Percentiles rank a stretch among this genome's conserved stretches.
Evolutionary conservation across 2,329 filamentous ascomycete species (phyloP).

Genomic region (Ampelomyces quisqualis): DNA sequence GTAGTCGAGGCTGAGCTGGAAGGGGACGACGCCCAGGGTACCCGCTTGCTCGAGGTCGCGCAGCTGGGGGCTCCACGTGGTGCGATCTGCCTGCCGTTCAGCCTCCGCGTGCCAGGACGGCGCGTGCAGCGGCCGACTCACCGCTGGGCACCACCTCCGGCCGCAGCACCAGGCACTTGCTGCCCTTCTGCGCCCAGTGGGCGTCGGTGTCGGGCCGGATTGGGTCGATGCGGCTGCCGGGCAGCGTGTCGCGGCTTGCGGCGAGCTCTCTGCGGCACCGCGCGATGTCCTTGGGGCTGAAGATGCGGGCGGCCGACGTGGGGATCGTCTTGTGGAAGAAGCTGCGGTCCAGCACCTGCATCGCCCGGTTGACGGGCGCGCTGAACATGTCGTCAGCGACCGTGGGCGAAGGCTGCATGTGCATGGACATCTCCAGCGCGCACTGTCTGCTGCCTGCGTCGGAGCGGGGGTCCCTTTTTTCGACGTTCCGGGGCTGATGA

Average conservation of each 20-base stretch:
- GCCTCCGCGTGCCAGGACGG: slow-evolving; percentile 31
- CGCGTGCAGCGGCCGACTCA: slow-evolving; percentile 22
- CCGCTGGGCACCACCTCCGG: slow-evolving; percentile 47
- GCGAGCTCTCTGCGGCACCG: slow-evolving; percentile 67
- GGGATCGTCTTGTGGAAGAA: slow-evolving; percentile 78
- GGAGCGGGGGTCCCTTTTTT: too few relatives aligned
- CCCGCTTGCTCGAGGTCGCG: slow-evolving; percentile 67
- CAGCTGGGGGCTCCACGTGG: slow-evolving; percentile 74
- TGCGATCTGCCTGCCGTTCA: slow-evolving; percentile 57
- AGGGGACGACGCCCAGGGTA: slow-evolving; percentile 72
- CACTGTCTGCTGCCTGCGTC: too few relatives aligned
- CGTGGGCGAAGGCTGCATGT: too few relatives aligned
- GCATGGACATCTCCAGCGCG: slow-evolving; percentile 20
- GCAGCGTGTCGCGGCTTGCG: slow-evolving; percentile 65
- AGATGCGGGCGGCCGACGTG: slow-evolving; percentile 74
- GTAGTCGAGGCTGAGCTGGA: slow-evolving; percentile 75
- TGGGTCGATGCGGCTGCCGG: slow-evolving; percentile 62
- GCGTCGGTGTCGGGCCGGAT: slow-evolving; percentile 63
- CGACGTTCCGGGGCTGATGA: too few relatives aligned
- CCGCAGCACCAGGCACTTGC: slow-evolving; percentile 50
- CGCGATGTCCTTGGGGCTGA: slow-evolving; percentile 73
- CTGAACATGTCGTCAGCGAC: slow-evolving; percentile 72
- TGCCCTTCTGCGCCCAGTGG: slow-evolving; percentile 51
- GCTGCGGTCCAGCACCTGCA: slow-evolving; percentile 76
- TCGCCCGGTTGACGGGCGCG: slow-evolving; percentile 77